Conservation (phyloP, 2,329 filamentous ascomycete species). For the Paraconiothyrium sp. region DNA sequence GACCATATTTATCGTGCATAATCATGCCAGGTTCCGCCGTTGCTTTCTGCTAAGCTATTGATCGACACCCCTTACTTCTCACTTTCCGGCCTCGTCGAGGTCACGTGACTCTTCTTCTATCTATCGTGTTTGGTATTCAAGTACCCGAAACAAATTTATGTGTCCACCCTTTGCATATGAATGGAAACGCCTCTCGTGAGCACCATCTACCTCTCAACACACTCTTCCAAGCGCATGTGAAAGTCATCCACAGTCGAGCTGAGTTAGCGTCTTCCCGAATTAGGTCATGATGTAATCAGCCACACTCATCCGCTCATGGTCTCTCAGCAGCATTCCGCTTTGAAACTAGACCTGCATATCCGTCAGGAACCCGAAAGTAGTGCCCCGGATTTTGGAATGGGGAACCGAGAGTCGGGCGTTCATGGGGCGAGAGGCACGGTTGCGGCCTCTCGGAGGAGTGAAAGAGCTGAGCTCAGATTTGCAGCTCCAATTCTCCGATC, state of each 20-base stretch:
- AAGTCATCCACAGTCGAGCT: background rate
- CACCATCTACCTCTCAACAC: background rate
- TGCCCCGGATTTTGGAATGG: constrained; percentile 11
- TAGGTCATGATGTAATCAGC: constrained; percentile 17
- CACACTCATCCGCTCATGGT: background rate
- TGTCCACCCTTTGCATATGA: background rate
- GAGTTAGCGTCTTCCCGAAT: constrained; percentile 9
- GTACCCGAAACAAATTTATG: background rate
- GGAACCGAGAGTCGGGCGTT: constrained; percentile 16
- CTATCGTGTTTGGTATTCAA: background rate
- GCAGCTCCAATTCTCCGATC: constrained; percentile 10
- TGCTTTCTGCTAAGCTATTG: no score
- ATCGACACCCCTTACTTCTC: background rate
- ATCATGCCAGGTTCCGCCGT: background rate
- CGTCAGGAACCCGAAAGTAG: constrained; percentile 10
- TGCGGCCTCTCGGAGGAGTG: constrained; percentile 4
- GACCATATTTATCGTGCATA: background rate
- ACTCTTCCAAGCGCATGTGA: background rate
- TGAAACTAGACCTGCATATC: background rate
- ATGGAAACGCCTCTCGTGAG: background rate
- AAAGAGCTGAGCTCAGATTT: background rate
- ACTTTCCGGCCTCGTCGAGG: no score
- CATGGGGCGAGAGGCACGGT: constrained; percentile 4
- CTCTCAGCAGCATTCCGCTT: constrained; percentile 1
- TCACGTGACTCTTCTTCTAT: background rate